phyloP scores from a whole-genome alignment of 2,329 filamentous ascomycete species.

The Neoarthrinium moseri region DNA sequence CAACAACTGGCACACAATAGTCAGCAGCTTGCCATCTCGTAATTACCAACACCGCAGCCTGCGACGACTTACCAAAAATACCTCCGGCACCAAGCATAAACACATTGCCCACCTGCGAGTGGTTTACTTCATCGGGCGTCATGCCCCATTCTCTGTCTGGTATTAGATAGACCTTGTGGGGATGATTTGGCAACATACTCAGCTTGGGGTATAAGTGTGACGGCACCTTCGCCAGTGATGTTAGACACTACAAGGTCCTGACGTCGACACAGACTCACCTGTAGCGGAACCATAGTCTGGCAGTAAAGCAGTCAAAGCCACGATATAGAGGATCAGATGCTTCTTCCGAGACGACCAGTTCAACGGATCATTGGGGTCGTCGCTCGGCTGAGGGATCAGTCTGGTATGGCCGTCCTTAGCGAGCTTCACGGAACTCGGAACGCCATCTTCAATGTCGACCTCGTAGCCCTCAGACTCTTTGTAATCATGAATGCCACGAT shows the following conservation, averaged over 20 bases:
- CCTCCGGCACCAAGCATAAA: slow-evolving; percentile 47
- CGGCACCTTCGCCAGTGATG: slow-evolving; percentile 21
- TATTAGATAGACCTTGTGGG: background rate
- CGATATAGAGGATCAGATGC: slow-evolving; percentile 44
- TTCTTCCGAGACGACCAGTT: slow-evolving; percentile 53
- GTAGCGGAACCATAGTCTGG: slow-evolving; percentile 49
- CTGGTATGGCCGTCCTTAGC: slow-evolving; percentile 42
- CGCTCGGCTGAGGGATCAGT: slow-evolving; percentile 53
- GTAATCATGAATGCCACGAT: slow-evolving; percentile 30
- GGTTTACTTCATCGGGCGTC: slow-evolving; percentile 46
- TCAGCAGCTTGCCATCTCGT: slow-evolving; percentile 3
- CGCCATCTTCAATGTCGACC: slow-evolving; percentile 30
- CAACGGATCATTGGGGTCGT: slow-evolving; percentile 49
- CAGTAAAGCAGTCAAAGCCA: slow-evolving; percentile 44
- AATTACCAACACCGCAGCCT: background rate
- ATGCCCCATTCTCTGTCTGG: slow-evolving; percentile 40
- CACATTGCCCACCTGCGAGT: slow-evolving; percentile 50
- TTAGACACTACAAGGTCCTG: no score
- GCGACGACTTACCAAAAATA: slow-evolving; percentile 29
- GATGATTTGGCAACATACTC: slow-evolving; percentile 25
- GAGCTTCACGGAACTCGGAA: slow-evolving; percentile 27
- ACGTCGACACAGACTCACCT: slow-evolving; percentile 19
- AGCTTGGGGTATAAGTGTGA: slow-evolving; percentile 42
- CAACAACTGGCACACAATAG: slow-evolving; percentile 27
- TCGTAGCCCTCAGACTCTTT: slow-evolving; percentile 36